These are phyloP conservation scores for Diutina pseudorugosa DNA, from an alignment of 1,139 yeast species.

Conservation along the genomic window DNA sequence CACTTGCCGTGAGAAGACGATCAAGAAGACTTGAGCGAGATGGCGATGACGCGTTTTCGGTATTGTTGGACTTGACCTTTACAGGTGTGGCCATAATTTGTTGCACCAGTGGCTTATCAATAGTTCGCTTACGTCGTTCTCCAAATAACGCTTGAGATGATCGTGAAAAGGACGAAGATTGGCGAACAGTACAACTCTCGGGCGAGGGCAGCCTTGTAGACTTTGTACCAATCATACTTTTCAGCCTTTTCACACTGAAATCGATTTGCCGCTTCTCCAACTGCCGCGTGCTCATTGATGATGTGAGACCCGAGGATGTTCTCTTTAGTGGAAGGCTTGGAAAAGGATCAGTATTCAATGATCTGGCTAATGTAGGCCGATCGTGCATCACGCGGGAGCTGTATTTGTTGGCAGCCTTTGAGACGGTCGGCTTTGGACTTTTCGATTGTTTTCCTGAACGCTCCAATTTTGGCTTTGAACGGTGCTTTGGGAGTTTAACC, in stretches of 20 bases:
- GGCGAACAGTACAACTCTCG: not conserved
- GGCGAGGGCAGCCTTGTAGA: not conserved
- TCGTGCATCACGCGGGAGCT: not conserved
- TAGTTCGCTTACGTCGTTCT: not conserved
- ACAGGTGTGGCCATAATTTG: not conserved
- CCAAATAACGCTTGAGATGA: not conserved
- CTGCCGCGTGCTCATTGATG: not conserved
- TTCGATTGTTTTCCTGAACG: not conserved
- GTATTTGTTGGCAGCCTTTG: not conserved
- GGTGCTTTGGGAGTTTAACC: not conserved
- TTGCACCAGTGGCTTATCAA: not conserved
- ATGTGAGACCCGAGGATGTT: not conserved
- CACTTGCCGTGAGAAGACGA: not conserved
- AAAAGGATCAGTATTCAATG: not conserved
- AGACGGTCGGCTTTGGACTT: not conserved
- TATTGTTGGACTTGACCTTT: not conserved
- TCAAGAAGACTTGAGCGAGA: not conserved
- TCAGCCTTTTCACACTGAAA: constrained; percentile 1
- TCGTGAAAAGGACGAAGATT: not conserved
- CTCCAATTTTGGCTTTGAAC: not conserved
- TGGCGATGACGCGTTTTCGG: not conserved
- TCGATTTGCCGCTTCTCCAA: not conserved
- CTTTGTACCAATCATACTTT: not conserved
- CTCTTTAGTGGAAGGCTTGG: not conserved
- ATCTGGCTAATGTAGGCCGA: not conserved